These are phyloP conservation scores for Panicum hallii DNA, from an alignment of 202 grass and related monocot genomes.

Conservation along the genomic window DNA sequence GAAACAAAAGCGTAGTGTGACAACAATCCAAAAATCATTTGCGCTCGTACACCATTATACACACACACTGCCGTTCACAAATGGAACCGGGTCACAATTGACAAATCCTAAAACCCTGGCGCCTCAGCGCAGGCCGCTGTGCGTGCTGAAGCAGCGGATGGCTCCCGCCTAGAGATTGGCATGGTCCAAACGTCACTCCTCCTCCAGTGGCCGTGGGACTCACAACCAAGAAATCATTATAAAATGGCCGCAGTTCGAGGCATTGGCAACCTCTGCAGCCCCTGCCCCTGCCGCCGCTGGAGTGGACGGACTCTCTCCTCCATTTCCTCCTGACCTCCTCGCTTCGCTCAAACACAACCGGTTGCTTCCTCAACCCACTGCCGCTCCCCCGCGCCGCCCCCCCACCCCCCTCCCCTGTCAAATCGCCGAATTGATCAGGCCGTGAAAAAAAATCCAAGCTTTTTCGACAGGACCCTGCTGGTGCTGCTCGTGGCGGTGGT, in stretches of 20 bases:
- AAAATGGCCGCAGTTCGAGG: constrained; percentile 53
- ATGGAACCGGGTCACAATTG: too few relatives aligned
- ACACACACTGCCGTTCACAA: too few relatives aligned
- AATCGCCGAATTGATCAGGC: constrained; percentile 28
- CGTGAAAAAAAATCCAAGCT: constrained; percentile 17
- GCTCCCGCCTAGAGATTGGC: constrained; percentile 61
- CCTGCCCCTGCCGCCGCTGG: constrained; percentile 33
- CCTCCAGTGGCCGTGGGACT: constrained; percentile 56
- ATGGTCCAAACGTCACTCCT: constrained; percentile 92
- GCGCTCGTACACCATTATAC: too few relatives aligned
- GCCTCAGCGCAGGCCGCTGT: constrained; percentile 30
- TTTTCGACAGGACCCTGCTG: constrained; percentile 21
- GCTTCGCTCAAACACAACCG: constrained; percentile 35
- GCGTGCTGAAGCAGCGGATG: constrained; percentile 45
- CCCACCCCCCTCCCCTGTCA: constrained; percentile 1
- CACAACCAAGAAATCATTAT: constrained; percentile 47
- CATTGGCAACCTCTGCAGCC: constrained; percentile 42
- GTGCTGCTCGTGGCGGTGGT: background rate
- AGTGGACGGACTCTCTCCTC: constrained; percentile 34
- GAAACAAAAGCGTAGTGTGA: too few relatives aligned
- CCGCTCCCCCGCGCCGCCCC: background rate
- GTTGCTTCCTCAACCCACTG: constrained; percentile 29
- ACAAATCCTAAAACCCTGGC: too few relatives aligned
- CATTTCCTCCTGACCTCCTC: constrained; percentile 31
- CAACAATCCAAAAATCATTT: too few relatives aligned